These are phyloP conservation scores for Pleurotus giganteus DNA, from an alignment of 768 basidiomycete genomes.

Conservation along the genomic window DNA sequence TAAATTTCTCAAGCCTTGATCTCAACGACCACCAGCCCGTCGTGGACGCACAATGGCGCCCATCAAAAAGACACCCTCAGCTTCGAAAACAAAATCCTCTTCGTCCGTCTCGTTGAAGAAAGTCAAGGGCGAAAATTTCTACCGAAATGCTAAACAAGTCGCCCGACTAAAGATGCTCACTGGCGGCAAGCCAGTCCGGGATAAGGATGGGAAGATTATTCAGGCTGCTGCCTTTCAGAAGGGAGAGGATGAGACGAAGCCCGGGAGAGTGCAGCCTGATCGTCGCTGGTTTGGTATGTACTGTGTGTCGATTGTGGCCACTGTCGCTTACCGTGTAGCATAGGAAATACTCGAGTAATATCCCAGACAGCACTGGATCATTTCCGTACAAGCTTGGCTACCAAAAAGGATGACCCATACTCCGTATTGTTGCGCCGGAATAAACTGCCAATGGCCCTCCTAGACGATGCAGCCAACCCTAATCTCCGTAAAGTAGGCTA, in stretches of 20 bases:
- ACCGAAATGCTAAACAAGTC: conserved; percentile 91
- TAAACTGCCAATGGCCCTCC: conserved; percentile 94
- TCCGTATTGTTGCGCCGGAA: conserved; percentile 91
- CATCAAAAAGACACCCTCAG: conserved; percentile 6
- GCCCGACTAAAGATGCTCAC: conserved; percentile 87
- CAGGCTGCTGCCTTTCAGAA: conserved; percentile 96
- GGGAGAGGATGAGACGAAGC: conserved; percentile 86
- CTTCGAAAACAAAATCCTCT: conserved; percentile 29
- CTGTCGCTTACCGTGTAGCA: conserved; percentile 7
- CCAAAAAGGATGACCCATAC: conserved; percentile 91
- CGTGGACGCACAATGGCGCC: not conserved
- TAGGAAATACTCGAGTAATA: conserved; percentile 98
- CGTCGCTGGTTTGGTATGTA: conserved; percentile 93
- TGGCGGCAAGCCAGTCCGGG: conserved; percentile 87
- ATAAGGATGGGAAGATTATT: conserved; percentile 89
- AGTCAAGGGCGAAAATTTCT: conserved; percentile 96
- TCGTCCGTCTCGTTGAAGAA: conserved; percentile 53
- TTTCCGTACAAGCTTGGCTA: conserved; percentile 84
- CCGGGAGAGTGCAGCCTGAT: conserved; percentile 93
- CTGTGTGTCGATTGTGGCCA: conserved; percentile 6
- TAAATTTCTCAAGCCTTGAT: not conserved
- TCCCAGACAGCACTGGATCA: conserved; percentile 95
- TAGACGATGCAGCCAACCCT: conserved; percentile 87
- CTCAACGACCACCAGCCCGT: not conserved
- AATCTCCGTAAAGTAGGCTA: conserved; percentile 64